Evolutionary conservation across 164 flowering plant genomes (phyloP), one percentile per base, ranked within the genome.

Genomic region (Brasenia schreberi): DNA sequence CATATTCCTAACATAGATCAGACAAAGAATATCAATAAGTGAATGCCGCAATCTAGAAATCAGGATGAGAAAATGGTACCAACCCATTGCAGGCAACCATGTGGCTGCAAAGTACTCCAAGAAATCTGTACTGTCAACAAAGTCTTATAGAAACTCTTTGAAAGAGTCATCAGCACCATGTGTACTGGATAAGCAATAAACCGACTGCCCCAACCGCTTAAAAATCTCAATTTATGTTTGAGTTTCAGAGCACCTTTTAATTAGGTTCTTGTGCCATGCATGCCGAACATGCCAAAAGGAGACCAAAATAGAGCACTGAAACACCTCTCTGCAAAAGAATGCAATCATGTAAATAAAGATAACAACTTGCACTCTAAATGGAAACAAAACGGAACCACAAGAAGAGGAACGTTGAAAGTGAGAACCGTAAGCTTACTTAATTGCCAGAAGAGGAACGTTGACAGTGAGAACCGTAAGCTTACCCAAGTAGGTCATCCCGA

Each of bases 401-500:
- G 33, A 11, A 61, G 18, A 10, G 18, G 10, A 61, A 61, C 19
- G 63, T 10, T 18, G 63, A 61, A 23, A 12, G 9, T 11, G 33
- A 9, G 18, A 61, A 61, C 63, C 5, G 63, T 18, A 61, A 18
- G 33, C 12, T n/a, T 61, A 85, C 96, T 92, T 87, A 80, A 92
- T 86, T n/a, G n/a, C n/a, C n/a, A 61, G 33, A 11, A 61, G 18
- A 10, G 18, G 10, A 61, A 61, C 19, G 63, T 10, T 18, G 63
- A 61, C 5, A 12, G 9, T 11, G 33, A 9, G 18, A 61, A 61
- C 63, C 5, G 63, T 18, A 61, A 18, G 33, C 12, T n/a, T 61
- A 85, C 96, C 90, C 89, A 63, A 95, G 81, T 65, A 94, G 92
- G 75, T 92, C 99, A 74, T 92, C 99, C 53, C 94, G 88, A 64